Evolutionary conservation across 2,329 filamentous ascomycete genomes (phyloP), one percentile per base, ranked within the genome.

Genomic region (Neonectria magnoliae): DNA sequence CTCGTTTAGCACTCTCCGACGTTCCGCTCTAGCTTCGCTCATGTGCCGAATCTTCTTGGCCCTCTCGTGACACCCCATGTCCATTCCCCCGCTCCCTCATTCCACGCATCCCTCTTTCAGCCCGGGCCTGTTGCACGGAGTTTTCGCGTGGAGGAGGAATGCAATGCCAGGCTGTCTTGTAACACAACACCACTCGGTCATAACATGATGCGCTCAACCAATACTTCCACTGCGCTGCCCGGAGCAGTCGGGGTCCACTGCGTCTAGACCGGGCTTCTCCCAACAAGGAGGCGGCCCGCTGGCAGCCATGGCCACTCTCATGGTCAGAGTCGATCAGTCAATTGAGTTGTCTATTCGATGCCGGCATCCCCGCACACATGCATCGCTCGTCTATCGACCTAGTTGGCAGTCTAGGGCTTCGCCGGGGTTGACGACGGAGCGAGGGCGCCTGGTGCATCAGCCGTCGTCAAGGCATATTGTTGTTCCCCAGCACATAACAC

Each of bases 341-440:
- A 36, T 57, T 52, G 42, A 50, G 51, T 47, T 27, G 50, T 53
- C 38, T 54, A 53, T 63, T 59, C 22, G 56, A 58, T 48, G 42
- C 55, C 51, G 41, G 47, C 33, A 53, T 44, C 64, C 64, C 64
- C 64, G 51, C 60, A 66, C 27, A n/a, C 48, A n/a, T 57, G 48
- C 53, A 57, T 51, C 56, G 42, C 59, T 62, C 55, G 60, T 60
- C 29, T 56, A 66, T 59, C 56, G 60, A n/a, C 45, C 56, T 27
- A 22, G 16, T 11, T 18, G 20, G 45, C 14, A 9, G 33, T n/a
- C 45, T 18, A 22, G 33, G 51, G 33, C 33, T 33, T 18, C 16
- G 57, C 57, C 14, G 18, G 47, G 36, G 47, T 59, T 48, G 47
- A 45, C 20, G 16, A 29, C 36, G 22, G 25, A 31, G 11, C n/a